Evolutionary conservation across 2,329 filamentous ascomycete genomes (phyloP).

Genomic region (Trichoderma pleuroti): DNA sequence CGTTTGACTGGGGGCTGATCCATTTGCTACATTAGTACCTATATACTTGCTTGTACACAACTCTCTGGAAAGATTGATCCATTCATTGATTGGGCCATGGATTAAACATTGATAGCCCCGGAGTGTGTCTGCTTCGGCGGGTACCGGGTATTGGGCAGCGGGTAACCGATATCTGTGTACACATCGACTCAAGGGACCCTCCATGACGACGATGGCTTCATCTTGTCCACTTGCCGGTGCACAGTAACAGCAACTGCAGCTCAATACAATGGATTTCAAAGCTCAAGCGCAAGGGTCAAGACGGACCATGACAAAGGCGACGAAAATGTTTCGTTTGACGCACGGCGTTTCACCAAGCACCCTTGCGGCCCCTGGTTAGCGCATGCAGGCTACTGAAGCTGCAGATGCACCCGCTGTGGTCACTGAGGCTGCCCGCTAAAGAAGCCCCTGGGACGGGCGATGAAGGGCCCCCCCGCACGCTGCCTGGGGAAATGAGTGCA

Average conservation of each 20-base stretch:
- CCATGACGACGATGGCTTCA: background rate
- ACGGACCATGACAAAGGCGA: background rate
- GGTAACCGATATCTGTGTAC: background rate
- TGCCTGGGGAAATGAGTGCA: background rate
- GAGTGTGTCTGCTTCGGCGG: background rate
- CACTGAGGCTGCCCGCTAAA: conserved; percentile 2
- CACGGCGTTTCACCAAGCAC: background rate
- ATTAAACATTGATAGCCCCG: background rate
- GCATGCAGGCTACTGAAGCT: conserved; percentile 9
- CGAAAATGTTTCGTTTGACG: conserved; percentile 1
- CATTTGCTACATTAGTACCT: background rate
- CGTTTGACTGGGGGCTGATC: background rate
- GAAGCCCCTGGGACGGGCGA: background rate
- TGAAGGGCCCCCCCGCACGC: background rate
- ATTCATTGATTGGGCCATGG: background rate
- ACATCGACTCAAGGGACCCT: background rate
- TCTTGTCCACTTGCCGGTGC: background rate
- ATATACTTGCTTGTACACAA: background rate
- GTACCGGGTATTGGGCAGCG: background rate
- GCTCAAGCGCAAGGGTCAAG: background rate
- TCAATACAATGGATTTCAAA: background rate
- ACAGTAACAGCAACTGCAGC: background rate
- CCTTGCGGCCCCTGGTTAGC: background rate
- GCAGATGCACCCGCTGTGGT: background rate
- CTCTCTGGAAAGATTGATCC: background rate